These are phyloP conservation scores for Podaxis sp. DNA, from an alignment of 768 basidiomycete genomes.

Conservation along the genomic window DNA sequence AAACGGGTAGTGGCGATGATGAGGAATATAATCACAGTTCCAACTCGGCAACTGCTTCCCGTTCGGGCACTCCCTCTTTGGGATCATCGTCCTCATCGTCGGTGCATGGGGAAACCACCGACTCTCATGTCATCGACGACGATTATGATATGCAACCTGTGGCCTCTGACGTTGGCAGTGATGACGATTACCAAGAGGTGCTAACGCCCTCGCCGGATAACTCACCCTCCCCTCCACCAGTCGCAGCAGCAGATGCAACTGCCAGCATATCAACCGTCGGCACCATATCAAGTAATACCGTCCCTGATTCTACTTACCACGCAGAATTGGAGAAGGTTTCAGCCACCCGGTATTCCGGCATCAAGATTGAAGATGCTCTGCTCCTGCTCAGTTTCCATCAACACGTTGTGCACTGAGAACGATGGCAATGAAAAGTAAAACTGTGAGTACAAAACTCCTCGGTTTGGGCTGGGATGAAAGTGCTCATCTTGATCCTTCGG, in stretches of 20 bases:
- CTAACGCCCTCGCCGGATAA: constrained; percentile 69
- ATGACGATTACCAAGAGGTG: constrained; percentile 73
- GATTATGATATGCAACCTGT: constrained; percentile 42
- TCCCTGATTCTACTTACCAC: constrained; percentile 38
- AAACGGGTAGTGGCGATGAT: constrained; percentile 43
- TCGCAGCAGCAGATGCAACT: constrained; percentile 12
- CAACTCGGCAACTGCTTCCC: constrained; percentile 47
- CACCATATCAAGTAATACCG: constrained; percentile 7
- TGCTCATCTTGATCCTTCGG: not conserved
- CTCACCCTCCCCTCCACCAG: constrained; percentile 32
- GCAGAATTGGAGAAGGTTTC: constrained; percentile 48
- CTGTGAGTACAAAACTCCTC: not conserved
- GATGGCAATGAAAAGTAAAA: not conserved
- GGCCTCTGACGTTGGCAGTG: constrained; percentile 59
- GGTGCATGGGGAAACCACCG: constrained; percentile 43
- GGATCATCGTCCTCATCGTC: constrained; percentile 46
- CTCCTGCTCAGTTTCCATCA: constrained; percentile 75
- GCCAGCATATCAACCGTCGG: constrained; percentile 28
- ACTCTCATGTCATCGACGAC: constrained; percentile 39
- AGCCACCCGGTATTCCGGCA: constrained; percentile 45
- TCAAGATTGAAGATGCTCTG: constrained; percentile 73
- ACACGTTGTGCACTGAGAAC: constrained; percentile 27
- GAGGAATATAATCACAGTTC: constrained; percentile 38
- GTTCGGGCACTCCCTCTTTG: constrained; percentile 50
- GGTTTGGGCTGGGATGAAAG: not conserved